These are phyloP conservation scores for Talaromyces marneffei DNA, from an alignment of 2,329 filamentous ascomycete species.

Conservation along the genomic window DNA sequence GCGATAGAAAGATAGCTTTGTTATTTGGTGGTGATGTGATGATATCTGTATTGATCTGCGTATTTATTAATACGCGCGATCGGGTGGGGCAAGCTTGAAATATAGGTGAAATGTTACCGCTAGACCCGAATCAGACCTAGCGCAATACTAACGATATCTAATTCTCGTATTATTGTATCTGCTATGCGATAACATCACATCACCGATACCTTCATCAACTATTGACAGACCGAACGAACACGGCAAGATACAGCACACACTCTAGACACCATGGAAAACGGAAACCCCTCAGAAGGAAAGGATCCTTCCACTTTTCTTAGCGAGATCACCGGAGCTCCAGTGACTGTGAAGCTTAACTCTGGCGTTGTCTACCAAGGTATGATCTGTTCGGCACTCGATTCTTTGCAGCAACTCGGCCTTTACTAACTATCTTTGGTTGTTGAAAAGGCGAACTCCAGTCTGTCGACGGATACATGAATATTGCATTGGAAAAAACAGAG, in stretches of 20 bases:
- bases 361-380: conserved; percentile 94
- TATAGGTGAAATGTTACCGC: neutral
- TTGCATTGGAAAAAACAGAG: conserved; percentile 90
- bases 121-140: neutral
- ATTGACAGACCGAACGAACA: neutral
- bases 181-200: neutral
- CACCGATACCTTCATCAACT: neutral
- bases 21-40: neutral
- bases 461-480: conserved; percentile 99
- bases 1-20: neutral
- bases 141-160: neutral
- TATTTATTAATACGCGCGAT: neutral
- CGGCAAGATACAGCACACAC: neutral
- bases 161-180: neutral
- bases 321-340: conserved; percentile 88
- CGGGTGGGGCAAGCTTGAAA: neutral
- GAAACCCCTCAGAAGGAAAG: conserved; percentile 63
- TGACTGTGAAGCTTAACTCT: conserved; percentile 98
- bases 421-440: neutral
- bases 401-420: neutral
- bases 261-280: conserved; percentile 63
- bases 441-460: conserved; percentile 80
- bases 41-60: neutral
- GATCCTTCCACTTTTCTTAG: conserved; percentile 90
- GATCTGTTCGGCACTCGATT: conserved; percentile 1